A percentile compares a stretch with the other conserved stretches of the same genome.
phyloP scores from a whole-genome alignment of 805 yeast species.

The Metschnikowia drakensbergensis region DNA sequence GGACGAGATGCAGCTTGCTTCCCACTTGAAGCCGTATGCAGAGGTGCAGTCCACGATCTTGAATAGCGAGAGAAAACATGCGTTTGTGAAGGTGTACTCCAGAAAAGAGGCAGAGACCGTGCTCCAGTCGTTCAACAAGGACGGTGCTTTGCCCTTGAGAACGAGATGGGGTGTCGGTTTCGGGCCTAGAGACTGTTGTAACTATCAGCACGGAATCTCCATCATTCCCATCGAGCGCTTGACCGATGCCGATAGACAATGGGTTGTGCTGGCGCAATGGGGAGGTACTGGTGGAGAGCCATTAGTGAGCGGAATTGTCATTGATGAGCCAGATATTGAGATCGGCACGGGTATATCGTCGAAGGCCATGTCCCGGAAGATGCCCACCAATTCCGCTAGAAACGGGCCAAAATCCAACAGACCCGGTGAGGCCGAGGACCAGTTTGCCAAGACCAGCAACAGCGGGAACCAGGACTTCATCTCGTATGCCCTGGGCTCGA shows the following conservation, averaged over 20 bases:
- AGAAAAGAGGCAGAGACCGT: slow-evolving; percentile 88
- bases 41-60: slow-evolving; percentile 88
- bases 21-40: slow-evolving; percentile 76
- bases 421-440: slow-evolving; percentile 53
- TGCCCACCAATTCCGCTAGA: slow-evolving; percentile 86
- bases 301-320: slow-evolving; percentile 68
- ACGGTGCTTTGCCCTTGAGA: slow-evolving; percentile 62
- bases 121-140: slow-evolving; percentile 65
- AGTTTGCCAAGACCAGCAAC: slow-evolving; percentile 34
- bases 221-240: slow-evolving; percentile 81
- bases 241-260: slow-evolving; percentile 89
- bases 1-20: slow-evolving; percentile 69
- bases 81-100: slow-evolving; percentile 90
- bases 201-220: slow-evolving; percentile 86
- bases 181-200: slow-evolving; percentile 98
- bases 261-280: slow-evolving; percentile 91
- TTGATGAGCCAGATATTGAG: slow-evolving; percentile 97
- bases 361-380: slow-evolving; percentile 83
- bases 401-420: slow-evolving; percentile 80
- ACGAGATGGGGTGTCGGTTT: slow-evolving; percentile 99
- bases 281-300: slow-evolving; percentile 95
- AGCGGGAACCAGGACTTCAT: slow-evolving; percentile 37
- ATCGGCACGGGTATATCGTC: slow-evolving; percentile 92
- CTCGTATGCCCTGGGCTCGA: slow-evolving; percentile 32
- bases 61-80: slow-evolving; percentile 88